Evolutionary conservation across 1,284 basidiomycete genomes (phyloP), one percentile per base, ranked within the genome.

Genomic region (Apiotrichum domesticum): DNA sequence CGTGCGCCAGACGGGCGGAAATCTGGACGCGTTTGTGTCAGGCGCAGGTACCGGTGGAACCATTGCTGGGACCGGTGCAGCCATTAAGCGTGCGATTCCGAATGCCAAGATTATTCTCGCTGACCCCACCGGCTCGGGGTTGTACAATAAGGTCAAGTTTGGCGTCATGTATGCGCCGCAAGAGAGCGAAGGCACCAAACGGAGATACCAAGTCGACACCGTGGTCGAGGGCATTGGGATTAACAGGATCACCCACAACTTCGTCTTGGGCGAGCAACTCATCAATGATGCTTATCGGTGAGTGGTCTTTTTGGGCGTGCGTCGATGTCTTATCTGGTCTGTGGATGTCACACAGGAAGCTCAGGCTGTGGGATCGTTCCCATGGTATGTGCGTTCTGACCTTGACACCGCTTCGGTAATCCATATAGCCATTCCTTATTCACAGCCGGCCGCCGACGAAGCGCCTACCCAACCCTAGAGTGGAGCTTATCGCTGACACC

Each of bases 11-110:
- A 93, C 90, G 0, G 87, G 85, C 63, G 93, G 93, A 1, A 77
- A 79, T 29, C 65, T 97, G 1, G 83, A 89, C 67, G 92, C 88
- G 3, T 98, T 98, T 69, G 87, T 99, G 34, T 85, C 87, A n/a
- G 96, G 96, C 1, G 93, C 94, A 58, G 92, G 91, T 13, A 98
- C 95, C 0, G 96, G 96, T 5, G 96, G 96, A 3, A 98, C 95
- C 0, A 84, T 99, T 41, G 86, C 91, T 0, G 96, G 95, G 0
- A 84, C 83, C 1, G 91, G 90, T 0, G 82, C 80, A 45, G 96
- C 83, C 68, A 78, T 98, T 48, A 96, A 80, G 59, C 63, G 66
- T 21, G 63, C 65, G 44, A 55, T 70, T 11, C 66, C 67, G 0
- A 78, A 82, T 54, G 70, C 91, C 51, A 70, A 83, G n/a, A 81